Conservation (phyloP, 1,284 basidiomycete species). For the Sanguinoderma infundibulare region DNA sequence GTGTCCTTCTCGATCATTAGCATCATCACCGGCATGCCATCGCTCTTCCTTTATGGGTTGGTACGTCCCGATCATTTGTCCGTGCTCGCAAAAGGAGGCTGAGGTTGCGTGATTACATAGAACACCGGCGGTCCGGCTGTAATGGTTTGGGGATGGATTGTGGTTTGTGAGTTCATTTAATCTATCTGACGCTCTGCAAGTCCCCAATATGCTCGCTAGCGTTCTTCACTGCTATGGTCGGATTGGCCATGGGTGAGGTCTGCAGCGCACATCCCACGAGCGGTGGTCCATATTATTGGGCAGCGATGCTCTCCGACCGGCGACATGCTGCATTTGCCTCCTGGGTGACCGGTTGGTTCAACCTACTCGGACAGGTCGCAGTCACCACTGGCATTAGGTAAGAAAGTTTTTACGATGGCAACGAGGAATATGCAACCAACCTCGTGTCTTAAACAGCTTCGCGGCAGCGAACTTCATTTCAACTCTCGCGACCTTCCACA, state of each 20-base stretch:
- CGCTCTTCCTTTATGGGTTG: conserved; percentile 68
- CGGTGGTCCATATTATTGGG: conserved; percentile 79
- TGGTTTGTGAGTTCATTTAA: conserved; percentile 45
- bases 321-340: conserved; percentile 63
- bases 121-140: conserved; percentile 75
- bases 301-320: conserved; percentile 67
- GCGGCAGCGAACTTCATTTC: conserved; percentile 73
- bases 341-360: conserved; percentile 79
- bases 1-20: conserved; percentile 80
- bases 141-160: conserved; percentile 78
- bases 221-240: conserved; percentile 67
- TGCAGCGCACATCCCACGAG: conserved; percentile 78
- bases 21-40: conserved; percentile 70
- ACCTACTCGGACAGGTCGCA: conserved; percentile 76
- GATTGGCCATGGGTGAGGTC: conserved; percentile 72
- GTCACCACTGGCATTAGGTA: conserved; percentile 77
- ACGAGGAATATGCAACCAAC: too few species aligned
- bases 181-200: not conserved
- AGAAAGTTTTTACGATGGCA: not conserved
- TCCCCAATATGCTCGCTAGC: conserved; percentile 39
- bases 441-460: conserved; percentile 60
- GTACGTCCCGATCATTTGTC: conserved; percentile 41
- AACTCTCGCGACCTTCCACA: conserved; percentile 61
- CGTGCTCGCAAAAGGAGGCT: conserved; percentile 7
- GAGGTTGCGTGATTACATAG: conserved; percentile 35